Evolutionary conservation across 768 basidiomycete species (phyloP).

Genomic region (Tulasnella sp.): DNA sequence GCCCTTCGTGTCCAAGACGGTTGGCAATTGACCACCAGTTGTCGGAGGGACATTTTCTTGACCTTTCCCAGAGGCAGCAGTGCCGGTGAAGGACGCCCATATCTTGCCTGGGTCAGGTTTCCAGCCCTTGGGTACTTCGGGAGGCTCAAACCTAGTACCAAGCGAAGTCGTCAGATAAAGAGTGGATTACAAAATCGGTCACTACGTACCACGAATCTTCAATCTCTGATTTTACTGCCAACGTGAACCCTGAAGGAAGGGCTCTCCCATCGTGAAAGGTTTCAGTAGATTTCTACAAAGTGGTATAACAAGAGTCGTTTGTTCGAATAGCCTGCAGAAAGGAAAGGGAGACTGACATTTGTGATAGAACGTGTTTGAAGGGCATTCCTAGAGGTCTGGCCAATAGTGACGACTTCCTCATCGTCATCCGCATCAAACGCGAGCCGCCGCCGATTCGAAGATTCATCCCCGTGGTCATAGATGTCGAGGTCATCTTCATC

Average conservation of each 20-base stretch:
- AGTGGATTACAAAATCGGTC: constrained; percentile 11
- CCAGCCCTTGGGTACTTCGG: constrained; percentile 77
- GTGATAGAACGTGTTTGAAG: too few relatives aligned
- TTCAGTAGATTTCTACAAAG: constrained; percentile 21
- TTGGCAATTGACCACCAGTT: too few relatives aligned
- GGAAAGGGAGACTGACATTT: too few relatives aligned
- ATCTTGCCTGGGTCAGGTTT: constrained; percentile 68
- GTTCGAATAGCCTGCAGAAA: too few relatives aligned
- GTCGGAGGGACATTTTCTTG: constrained; percentile 22
- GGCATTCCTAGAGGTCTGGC: neutral
- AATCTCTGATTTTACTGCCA: constrained; percentile 51
- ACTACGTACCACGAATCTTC: constrained; percentile 54
- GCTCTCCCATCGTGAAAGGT: constrained; percentile 64
- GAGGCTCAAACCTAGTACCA: constrained; percentile 59
- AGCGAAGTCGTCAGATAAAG: constrained; percentile 19
- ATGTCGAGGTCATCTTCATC: constrained; percentile 87
- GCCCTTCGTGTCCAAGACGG: constrained; percentile 35
- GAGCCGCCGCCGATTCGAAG: constrained; percentile 33
- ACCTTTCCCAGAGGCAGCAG: constrained; percentile 13
- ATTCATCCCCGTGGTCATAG: constrained; percentile 41
- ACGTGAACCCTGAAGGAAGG: constrained; percentile 62
- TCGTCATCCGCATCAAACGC: constrained; percentile 60
- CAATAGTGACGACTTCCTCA: constrained; percentile 36
- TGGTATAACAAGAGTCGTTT: too few relatives aligned
- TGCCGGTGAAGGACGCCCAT: constrained; percentile 33